Evolutionary conservation across 2,329 filamentous ascomycete genomes (phyloP).

Genomic region (Nothophoma quercina): DNA sequence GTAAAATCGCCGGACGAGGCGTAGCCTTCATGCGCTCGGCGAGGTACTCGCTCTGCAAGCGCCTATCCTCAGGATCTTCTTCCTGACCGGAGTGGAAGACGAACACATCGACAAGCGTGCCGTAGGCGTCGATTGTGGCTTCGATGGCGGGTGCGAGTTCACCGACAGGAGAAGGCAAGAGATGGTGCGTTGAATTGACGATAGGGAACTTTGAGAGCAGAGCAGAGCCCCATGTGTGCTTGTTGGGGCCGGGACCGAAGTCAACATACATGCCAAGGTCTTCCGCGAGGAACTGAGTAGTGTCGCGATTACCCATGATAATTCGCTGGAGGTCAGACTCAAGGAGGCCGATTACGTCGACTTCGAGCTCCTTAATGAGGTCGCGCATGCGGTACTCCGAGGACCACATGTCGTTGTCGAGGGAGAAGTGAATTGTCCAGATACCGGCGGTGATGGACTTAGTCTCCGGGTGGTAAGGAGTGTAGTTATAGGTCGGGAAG

Average conservation of each 20-base stretch:
- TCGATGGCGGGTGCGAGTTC: conserved; percentile 96
- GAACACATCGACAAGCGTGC: conserved; percentile 87
- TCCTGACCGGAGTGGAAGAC: conserved; percentile 99
- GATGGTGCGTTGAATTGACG: conserved; percentile 93
- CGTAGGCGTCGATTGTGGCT: conserved; percentile 94
- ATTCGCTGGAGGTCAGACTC: conserved; percentile 95
- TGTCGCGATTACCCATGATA: conserved; percentile 99
- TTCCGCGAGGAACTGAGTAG: conserved; percentile 92
- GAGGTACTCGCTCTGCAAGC: conserved; percentile 86
- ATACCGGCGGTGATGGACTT: conserved; percentile 93
- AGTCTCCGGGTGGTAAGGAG: conserved; percentile 85
- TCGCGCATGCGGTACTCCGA: conserved; percentile 94
- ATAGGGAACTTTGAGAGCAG: conserved; percentile 98
- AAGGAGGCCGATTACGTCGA: conserved; percentile 95
- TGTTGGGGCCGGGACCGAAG: conserved; percentile 96
- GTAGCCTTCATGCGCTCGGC: conserved; percentile 86
- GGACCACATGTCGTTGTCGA: conserved; percentile 99
- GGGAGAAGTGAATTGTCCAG: conserved; percentile 97
- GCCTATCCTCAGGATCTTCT: conserved; percentile 90
- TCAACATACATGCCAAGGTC: conserved; percentile 99
- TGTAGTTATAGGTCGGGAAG: conserved; percentile 92
- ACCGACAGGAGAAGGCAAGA: conserved; percentile 90
- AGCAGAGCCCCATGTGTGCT: conserved; percentile 96
- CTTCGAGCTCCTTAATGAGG: conserved; percentile 88
- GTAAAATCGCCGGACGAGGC: conserved; percentile 79